Conservation (phyloP, 2,329 filamentous ascomycete genomes). For the Fusarium foetens region DNA sequence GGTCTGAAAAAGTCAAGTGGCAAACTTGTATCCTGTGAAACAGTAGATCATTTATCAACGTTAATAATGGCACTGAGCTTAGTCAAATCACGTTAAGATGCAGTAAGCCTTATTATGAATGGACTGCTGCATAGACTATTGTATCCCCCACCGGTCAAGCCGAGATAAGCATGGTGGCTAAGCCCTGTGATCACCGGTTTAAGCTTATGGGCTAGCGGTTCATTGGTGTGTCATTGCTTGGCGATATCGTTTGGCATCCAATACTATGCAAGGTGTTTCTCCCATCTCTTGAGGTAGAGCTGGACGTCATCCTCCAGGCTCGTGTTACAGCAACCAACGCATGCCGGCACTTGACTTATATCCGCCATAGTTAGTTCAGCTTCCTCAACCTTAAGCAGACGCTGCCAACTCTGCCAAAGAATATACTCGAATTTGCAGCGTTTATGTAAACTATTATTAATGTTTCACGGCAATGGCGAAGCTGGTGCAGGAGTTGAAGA, state of each 20-base stretch:
- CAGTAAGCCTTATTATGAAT: neutral
- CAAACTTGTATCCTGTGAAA: neutral
- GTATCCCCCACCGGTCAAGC: slow-evolving; percentile 6
- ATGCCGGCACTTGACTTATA: neutral
- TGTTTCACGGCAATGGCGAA: neutral
- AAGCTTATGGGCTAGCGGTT: neutral
- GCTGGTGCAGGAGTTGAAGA: neutral
- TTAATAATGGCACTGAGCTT: neutral
- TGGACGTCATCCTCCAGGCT: neutral
- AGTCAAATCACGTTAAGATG: neutral
- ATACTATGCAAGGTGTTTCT: neutral
- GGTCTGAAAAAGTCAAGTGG: neutral
- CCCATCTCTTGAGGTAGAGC: neutral
- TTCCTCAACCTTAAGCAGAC: neutral
- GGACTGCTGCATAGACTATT: neutral
- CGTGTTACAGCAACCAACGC: neutral
- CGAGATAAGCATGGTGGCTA: slow-evolving; percentile 11
- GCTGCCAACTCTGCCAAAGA: neutral
- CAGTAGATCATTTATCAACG: neutral
- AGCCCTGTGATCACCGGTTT: neutral
- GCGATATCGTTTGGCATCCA: neutral
- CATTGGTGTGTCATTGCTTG: neutral
- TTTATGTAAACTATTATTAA: neutral
- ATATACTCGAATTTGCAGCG: neutral
- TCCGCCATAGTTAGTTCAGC: neutral